Evolutionary conservation across 2,329 filamentous ascomycete species (phyloP), one percentile per base, ranked within the genome.

Genomic region (Phialophora verrucosa): DNA sequence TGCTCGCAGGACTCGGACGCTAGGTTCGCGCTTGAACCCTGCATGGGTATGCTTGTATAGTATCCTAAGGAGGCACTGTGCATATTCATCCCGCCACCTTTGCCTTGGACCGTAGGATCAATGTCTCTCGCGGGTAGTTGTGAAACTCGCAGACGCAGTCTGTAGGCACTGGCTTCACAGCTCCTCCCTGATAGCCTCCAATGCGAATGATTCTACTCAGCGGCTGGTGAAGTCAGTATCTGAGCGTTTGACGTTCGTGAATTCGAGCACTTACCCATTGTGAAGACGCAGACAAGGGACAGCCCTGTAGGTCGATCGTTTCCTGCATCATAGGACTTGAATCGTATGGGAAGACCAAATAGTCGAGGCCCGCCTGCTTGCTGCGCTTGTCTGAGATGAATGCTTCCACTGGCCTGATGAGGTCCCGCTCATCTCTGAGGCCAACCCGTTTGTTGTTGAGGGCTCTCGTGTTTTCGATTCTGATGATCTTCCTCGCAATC

Each of bases 401-500:
- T 14, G 64, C 64, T 44, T 69, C 67, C 31, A 69, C 58, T 10
- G 67, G 67, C 25, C 67, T 56, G 29, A 69, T 66, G 38, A 69
- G 63, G 25, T 63, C 50, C 7, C 49, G 67, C 49, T 66, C 56
- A 47, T 62, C 61, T 32, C 58, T 60, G 14, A 44, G 58, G 10
- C 47, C 59, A 25, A 44, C 14, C 6, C 49, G 55, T 44, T 55
- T 54, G 31, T 63, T 68, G 35, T 59, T 59, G 35, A 59, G 59
- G 35, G 62, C 25, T 44, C 59, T 42, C 6, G 47, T 65, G 10
- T 58, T 64, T 64, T 69, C 67, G 29, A 66, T 64, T 29, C 57
- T 58, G 42, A 69, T 66, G 27, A 69, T 64, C 54, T 66, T 69
- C n/a, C 53, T 50, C 6, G 67, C 67, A 35, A 70, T 67, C 51